Conservation (phyloP, 495 filamentous ascomycete species). For the Tuber calosporum region DNA sequence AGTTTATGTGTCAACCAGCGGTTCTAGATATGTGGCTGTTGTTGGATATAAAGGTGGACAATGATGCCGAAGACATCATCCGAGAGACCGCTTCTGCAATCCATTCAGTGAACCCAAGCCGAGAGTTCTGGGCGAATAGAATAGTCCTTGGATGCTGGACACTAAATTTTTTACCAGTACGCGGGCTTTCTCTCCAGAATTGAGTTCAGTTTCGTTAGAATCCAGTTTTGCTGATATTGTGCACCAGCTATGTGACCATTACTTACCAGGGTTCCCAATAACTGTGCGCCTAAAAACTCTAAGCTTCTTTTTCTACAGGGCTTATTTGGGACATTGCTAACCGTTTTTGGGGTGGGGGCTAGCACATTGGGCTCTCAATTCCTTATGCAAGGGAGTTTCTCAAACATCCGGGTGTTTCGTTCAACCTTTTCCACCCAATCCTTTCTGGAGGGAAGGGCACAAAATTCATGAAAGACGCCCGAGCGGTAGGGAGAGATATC, state of each 20-base stretch:
- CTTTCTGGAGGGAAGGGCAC: constrained; percentile 59
- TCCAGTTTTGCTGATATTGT: constrained; percentile 7
- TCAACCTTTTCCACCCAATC: constrained; percentile 64
- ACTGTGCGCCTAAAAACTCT: constrained; percentile 39
- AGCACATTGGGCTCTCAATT: constrained; percentile 65
- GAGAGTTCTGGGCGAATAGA: constrained; percentile 60
- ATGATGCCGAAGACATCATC: constrained; percentile 65
- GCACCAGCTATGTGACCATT: constrained; percentile 40
- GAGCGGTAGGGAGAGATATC: constrained; percentile 51
- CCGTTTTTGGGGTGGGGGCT: neutral
- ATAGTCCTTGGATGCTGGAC: constrained; percentile 76
- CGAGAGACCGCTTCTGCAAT: constrained; percentile 57
- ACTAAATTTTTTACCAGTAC: constrained; percentile 36
- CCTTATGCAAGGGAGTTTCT: constrained; percentile 65
- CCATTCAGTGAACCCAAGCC: constrained; percentile 46
- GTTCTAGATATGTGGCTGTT: constrained; percentile 67
- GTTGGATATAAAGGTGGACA: constrained; percentile 81
- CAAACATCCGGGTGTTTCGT: constrained; percentile 53
- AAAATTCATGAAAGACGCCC: constrained; percentile 57
- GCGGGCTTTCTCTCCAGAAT: neutral
- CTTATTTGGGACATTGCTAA: constrained; percentile 7
- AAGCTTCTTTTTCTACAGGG: neutral
- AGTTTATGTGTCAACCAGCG: constrained; percentile 57
- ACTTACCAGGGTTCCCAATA: constrained; percentile 62
- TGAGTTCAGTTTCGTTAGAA: neutral